Conservation (phyloP, 2,329 filamentous ascomycete species). For the Stagonosporopsis tanaceti region DNA sequence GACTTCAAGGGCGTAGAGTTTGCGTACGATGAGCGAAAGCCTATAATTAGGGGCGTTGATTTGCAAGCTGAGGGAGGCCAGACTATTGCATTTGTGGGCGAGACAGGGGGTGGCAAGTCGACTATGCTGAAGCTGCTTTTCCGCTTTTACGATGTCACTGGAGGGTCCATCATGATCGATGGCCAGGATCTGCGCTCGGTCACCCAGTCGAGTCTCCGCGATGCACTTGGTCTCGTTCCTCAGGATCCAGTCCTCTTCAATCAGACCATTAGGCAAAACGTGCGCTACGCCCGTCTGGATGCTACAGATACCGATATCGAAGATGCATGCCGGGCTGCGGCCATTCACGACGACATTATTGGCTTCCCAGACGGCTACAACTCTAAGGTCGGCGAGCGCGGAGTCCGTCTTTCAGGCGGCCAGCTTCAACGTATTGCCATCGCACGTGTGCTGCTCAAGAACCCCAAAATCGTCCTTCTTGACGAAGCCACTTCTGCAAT, state of each 20-base stretch:
- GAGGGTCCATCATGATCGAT: conserved; percentile 64
- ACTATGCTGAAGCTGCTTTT: conserved; percentile 68
- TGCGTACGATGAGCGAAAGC: conserved; percentile 62
- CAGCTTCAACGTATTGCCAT: conserved; percentile 73
- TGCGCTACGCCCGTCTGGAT: conserved; percentile 68
- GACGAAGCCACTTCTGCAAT: conserved; percentile 91
- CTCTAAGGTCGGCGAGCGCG: conserved; percentile 52
- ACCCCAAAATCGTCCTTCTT: conserved; percentile 80
- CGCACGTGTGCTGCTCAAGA: conserved; percentile 79
- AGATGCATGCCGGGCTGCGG: conserved; percentile 67
- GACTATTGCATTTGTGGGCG: conserved; percentile 68
- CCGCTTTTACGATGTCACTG: conserved; percentile 66
- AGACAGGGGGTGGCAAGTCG: conserved; percentile 70
- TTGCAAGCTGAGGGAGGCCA: conserved; percentile 61
- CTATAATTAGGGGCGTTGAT: conserved; percentile 59
- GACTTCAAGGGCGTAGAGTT: conserved; percentile 65
- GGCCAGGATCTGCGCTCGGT: conserved; percentile 68
- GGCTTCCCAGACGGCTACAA: conserved; percentile 59
- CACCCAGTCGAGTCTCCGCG: conserved; percentile 64
- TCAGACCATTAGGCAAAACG: conserved; percentile 69
- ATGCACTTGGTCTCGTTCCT: conserved; percentile 69
- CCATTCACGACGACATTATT: conserved; percentile 70
- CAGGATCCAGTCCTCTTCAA: conserved; percentile 72
- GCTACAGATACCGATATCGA: conserved; percentile 68
- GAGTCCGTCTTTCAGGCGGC: conserved; percentile 65